phyloP scores from a whole-genome alignment of 2,329 filamentous ascomycete genomes.

The Penicillium occitanis region DNA sequence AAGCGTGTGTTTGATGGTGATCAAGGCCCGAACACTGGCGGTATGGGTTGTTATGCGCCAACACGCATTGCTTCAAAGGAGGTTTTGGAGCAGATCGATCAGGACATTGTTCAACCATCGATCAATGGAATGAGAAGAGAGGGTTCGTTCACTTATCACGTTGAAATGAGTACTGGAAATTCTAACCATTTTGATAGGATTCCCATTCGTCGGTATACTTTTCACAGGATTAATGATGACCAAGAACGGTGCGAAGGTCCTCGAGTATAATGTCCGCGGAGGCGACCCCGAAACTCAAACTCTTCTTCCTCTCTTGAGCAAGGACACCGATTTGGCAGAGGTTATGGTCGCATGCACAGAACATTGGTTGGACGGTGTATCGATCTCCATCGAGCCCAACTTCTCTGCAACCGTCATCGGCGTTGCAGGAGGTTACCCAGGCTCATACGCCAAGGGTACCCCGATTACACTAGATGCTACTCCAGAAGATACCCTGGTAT shows the following conservation, averaged over 20 bases:
- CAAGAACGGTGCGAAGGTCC: slow-evolving; percentile 71
- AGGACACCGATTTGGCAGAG: slow-evolving; percentile 79
- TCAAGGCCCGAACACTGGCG: slow-evolving; percentile 87
- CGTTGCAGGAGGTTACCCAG: slow-evolving; percentile 87
- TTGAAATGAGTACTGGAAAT: neutral
- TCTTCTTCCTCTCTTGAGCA: slow-evolving; percentile 72
- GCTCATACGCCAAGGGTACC: slow-evolving; percentile 77
- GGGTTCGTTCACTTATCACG: slow-evolving; percentile 38
- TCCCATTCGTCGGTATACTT: slow-evolving; percentile 47
- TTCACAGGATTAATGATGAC: slow-evolving; percentile 84
- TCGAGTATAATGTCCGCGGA: slow-evolving; percentile 93
- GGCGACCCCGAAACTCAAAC: slow-evolving; percentile 92
- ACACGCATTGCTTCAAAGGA: slow-evolving; percentile 74
- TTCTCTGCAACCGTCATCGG: slow-evolving; percentile 93
- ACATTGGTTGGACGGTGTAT: slow-evolving; percentile 68
- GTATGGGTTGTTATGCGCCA: slow-evolving; percentile 97
- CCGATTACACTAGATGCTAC: slow-evolving; percentile 58
- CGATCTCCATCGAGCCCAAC: slow-evolving; percentile 65
- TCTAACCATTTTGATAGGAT: slow-evolving; percentile 28
- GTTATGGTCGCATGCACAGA: slow-evolving; percentile 83
- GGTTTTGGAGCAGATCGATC: slow-evolving; percentile 75
- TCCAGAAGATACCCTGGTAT: slow-evolving; percentile 66
- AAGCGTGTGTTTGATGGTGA: slow-evolving; percentile 93
- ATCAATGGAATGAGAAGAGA: slow-evolving; percentile 85
- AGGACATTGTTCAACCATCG: slow-evolving; percentile 82